These are phyloP conservation scores for Tulasnella sp. DNA, from an alignment of 768 basidiomycete genomes.

Conservation along the genomic window DNA sequence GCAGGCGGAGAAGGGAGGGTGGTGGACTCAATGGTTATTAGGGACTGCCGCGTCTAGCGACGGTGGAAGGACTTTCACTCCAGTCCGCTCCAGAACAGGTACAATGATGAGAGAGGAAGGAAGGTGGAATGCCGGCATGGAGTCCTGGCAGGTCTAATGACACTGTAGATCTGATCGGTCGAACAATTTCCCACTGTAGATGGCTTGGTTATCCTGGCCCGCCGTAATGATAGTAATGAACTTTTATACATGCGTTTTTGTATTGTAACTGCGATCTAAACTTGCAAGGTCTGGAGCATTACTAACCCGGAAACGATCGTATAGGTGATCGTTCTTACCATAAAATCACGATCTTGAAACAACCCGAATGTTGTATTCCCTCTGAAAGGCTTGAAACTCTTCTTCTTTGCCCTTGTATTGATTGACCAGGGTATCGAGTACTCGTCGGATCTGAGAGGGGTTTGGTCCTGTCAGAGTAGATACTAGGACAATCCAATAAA, in stretches of 20 bases:
- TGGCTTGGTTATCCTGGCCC: not conserved
- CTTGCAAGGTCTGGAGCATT: not conserved
- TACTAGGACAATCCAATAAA: not conserved
- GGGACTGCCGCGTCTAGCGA: not conserved
- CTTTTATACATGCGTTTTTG: not conserved
- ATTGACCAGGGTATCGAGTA: constrained; percentile 62
- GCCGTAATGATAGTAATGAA: not conserved
- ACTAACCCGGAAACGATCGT: not conserved
- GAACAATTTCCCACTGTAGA: not conserved
- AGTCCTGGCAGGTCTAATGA: constrained; percentile 9
- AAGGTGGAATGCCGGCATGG: not conserved
- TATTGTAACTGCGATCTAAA: not conserved
- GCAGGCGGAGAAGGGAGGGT: constrained; percentile 3
- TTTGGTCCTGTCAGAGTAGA: not conserved
- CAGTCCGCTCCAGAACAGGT: not conserved
- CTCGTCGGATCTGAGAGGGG: constrained; percentile 59
- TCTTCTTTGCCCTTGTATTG: constrained; percentile 85
- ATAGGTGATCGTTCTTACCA: not conserved
- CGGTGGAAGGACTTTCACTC: not conserved
- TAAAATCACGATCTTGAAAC: constrained; percentile 14
- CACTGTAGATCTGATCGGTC: not conserved
- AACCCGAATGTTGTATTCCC: constrained; percentile 63
- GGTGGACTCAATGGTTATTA: constrained; percentile 11
- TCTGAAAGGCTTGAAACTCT: constrained; percentile 70
- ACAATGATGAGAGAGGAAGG: constrained; percentile 2